These are phyloP conservation scores for Aspergillus olivimuriae DNA, from an alignment of 495 filamentous ascomycete species.

Conservation along the genomic window DNA sequence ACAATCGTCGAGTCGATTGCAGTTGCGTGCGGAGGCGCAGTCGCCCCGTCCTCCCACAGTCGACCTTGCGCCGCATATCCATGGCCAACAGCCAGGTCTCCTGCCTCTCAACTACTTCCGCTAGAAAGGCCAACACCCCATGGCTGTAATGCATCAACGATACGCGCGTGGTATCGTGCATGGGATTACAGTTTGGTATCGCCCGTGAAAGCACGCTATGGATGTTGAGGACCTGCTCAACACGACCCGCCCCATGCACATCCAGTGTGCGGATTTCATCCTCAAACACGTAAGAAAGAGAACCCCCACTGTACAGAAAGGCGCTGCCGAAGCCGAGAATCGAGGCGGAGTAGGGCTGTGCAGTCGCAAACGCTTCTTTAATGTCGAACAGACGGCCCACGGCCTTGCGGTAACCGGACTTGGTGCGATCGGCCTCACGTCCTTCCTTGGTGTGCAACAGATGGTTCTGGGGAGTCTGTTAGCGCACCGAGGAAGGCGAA, in stretches of 20 bases:
- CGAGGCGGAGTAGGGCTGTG: slow-evolving; percentile 54
- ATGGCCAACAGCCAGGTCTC: slow-evolving; percentile 55
- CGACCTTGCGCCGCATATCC: slow-evolving; percentile 30
- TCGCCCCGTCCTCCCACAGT: slow-evolving; percentile 18
- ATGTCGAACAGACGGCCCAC: slow-evolving; percentile 55
- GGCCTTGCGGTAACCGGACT: slow-evolving; percentile 46
- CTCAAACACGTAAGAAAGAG: slow-evolving; percentile 54
- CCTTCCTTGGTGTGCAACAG: slow-evolving; percentile 54
- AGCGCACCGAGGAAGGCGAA: slow-evolving; percentile 5
- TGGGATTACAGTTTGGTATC: slow-evolving; percentile 16
- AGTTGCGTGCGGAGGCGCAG: slow-evolving; percentile 38
- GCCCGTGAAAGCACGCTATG: slow-evolving; percentile 36
- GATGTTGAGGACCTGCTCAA: slow-evolving; percentile 56
- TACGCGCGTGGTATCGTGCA: slow-evolving; percentile 40
- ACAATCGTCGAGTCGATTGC: slow-evolving; percentile 46
- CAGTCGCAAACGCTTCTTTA: slow-evolving; percentile 54
- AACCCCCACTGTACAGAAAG: slow-evolving; percentile 58
- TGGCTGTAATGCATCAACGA: slow-evolving; percentile 56
- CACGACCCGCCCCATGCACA: slow-evolving; percentile 42
- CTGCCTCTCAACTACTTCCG: slow-evolving; percentile 24
- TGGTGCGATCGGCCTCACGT: slow-evolving; percentile 36
- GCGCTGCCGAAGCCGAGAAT: slow-evolving; percentile 53
- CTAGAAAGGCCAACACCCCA: slow-evolving; percentile 51
- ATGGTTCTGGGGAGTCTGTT: slow-evolving; percentile 37
- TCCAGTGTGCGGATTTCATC: slow-evolving; percentile 59